Evolutionary conservation across 208 protist genomes (phyloP), one percentile per base, ranked within the genome.

Genomic region (Trypanosoma brucei): DNA sequence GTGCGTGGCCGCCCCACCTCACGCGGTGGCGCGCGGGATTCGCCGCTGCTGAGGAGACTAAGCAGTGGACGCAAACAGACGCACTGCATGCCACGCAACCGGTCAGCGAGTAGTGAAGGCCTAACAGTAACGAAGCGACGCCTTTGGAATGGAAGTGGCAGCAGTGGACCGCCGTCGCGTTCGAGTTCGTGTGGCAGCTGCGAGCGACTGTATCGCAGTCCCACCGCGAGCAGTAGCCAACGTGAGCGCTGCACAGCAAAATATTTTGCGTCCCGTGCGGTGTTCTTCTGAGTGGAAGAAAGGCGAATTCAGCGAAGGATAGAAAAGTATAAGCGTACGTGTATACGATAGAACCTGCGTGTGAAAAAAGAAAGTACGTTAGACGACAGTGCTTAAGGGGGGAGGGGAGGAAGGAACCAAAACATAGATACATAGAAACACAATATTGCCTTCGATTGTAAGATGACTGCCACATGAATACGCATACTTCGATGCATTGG

Each of bases 141-240:
- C 69, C 75, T 48, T 62, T 76, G 55, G 62, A 40, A 52, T 36
- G 65, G 58, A n/a, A 14, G 50, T 33, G 39, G 65, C 39, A 51
- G 67, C 52, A 72, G 67, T 39, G 45, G 39, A 33, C 30, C 59
- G 7, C 38, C 34, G 1, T 72, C 67, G 30, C 52, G 52, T 0
- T 62, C 66, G 42, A 69, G 56, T 22, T 81, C 70, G 7, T 63
- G 75, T 45, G 38, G 46, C 30, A 66, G 65, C 40, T 72, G 79
- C 49, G 86, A 93, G 54, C 78, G 86, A 8, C 63, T 93, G 35
- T 93, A 87, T 55, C 76, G 67, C 61, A 78, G 81, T 5, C 59
- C 81, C 7, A 91, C 87, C n/a, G 84, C 65, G 38, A 85, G 78
- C 70, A 93, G 83, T 42, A 69, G 75, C 8, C 63, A 70, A 53